Conservation (phyloP, 108 stramenopile genomes). For the Nannochloropsis gaditana region DNA sequence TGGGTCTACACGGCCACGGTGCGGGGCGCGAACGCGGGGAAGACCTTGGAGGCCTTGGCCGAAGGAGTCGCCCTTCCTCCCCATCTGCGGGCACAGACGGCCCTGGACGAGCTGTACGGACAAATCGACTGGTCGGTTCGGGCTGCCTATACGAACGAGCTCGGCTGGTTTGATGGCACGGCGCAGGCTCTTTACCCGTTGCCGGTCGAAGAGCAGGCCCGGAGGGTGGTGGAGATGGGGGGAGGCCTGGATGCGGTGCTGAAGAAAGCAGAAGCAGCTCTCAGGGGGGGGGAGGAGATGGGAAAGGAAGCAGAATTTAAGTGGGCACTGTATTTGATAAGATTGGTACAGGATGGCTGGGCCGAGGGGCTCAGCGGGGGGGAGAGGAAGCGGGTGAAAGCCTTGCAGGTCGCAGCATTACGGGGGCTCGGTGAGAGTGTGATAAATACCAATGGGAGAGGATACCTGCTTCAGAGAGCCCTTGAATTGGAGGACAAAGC, state of each 20-base stretch:
- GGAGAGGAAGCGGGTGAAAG: slow-evolving; percentile 2
- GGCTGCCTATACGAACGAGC: background rate
- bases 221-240: background rate
- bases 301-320: background rate
- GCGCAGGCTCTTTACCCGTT: slow-evolving; percentile 2
- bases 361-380: background rate
- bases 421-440: background rate
- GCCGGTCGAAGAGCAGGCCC: background rate
- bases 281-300: background rate
- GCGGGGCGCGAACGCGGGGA: background rate
- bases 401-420: background rate
- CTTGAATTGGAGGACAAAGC: slow-evolving; percentile 10
- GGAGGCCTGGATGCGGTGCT: background rate
- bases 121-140: slow-evolving; percentile 14
- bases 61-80: background rate
- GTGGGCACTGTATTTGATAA: background rate
- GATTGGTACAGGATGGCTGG: background rate
- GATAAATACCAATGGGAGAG: background rate
- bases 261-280: background rate
- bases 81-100: background rate
- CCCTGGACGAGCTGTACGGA: background rate
- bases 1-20: background rate
- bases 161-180: background rate
- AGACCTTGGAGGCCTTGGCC: background rate
- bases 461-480: background rate